Percentiles rank a stretch among this genome's conserved stretches.
These are phyloP conservation scores for Neocallimastix lanati DNA, from an alignment of 192 early-diverging fungal species.

Conservation along the genomic window DNA sequence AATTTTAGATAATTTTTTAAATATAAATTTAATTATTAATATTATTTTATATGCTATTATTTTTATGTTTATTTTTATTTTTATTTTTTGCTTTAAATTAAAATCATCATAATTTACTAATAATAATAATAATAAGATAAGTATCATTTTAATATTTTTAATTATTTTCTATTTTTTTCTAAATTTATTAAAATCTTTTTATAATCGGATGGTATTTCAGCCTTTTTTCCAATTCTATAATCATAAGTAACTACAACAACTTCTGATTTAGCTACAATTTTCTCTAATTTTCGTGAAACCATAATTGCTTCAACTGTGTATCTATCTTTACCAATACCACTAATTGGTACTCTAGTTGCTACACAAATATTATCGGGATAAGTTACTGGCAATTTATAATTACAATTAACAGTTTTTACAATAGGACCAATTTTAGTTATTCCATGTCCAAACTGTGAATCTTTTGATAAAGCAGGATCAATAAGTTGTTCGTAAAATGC, in stretches of 20 bases:
- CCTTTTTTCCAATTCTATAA: conserved; percentile 12
- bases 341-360: conserved; percentile 6
- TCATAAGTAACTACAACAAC: conserved; percentile 15
- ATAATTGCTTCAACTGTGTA: conserved; percentile 10
- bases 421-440: conserved; percentile 15
- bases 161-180: neutral
- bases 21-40: too few species aligned
- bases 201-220: conserved; percentile 8
- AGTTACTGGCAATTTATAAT: conserved; percentile 16
- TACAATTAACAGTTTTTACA: conserved; percentile 15
- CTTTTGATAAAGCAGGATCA: neutral
- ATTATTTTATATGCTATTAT: too few species aligned
- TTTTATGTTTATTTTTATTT: too few species aligned
- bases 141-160: too few species aligned
- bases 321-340: conserved; percentile 9
- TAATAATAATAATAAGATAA: too few species aligned
- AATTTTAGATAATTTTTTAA: too few species aligned
- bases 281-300: conserved; percentile 17
- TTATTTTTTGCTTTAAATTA: too few species aligned
- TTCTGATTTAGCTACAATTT: conserved; percentile 16
- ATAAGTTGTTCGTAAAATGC: conserved; percentile 5
- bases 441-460: conserved; percentile 3
- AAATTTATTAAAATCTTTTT: neutral
- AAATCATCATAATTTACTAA: too few species aligned
- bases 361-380: conserved; percentile 26